Percentiles rank a stretch among this genome's conserved stretches.
These are phyloP conservation scores for Begonia loranthoides DNA, from an alignment of 306 rosid genomes.

Conservation along the genomic window DNA sequence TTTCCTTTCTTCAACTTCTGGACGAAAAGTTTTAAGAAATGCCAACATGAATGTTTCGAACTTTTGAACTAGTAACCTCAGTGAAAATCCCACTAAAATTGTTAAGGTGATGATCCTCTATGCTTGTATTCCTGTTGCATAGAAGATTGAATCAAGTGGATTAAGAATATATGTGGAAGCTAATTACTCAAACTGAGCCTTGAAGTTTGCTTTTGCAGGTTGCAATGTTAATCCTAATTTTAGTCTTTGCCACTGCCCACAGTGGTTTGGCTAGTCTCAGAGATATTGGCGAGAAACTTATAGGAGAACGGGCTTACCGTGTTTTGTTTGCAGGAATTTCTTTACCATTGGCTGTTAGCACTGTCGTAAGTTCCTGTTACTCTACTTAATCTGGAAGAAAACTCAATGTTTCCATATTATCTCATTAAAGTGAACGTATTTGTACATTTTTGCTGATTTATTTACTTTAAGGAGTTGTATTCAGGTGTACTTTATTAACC, in stretches of 20 bases:
- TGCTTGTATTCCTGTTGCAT: no score
- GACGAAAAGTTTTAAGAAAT: no score
- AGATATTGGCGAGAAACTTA: slow-evolving; percentile 66
- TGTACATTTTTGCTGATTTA: slow-evolving; percentile 7
- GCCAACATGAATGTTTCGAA: no score
- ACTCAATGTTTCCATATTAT: not conserved
- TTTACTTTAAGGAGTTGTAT: slow-evolving; percentile 17
- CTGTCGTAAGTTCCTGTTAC: slow-evolving; percentile 45
- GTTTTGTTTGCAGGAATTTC: slow-evolving; percentile 90
- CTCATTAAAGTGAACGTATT: not conserved
- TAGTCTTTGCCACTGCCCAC: slow-evolving; percentile 63
- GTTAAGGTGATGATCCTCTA: no score
- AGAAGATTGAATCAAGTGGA: no score
- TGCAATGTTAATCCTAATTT: slow-evolving; percentile 52
- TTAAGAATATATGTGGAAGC: no score
- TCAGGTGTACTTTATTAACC: slow-evolving; percentile 92
- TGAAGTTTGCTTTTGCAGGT: slow-evolving; percentile 45
- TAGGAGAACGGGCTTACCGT: slow-evolving; percentile 85
- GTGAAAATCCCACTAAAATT: no score
- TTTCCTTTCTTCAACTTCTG: not conserved
- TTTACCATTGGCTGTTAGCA: slow-evolving; percentile 82
- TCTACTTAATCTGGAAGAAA: not conserved
- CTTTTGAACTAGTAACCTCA: no score
- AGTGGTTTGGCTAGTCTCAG: slow-evolving; percentile 90
- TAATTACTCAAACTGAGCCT: slow-evolving; percentile 9